Percentiles rank a stretch among this genome's conserved stretches.
Evolutionary conservation across 495 filamentous ascomycete genomes (phyloP).

Genomic region (Neurospora discreta): DNA sequence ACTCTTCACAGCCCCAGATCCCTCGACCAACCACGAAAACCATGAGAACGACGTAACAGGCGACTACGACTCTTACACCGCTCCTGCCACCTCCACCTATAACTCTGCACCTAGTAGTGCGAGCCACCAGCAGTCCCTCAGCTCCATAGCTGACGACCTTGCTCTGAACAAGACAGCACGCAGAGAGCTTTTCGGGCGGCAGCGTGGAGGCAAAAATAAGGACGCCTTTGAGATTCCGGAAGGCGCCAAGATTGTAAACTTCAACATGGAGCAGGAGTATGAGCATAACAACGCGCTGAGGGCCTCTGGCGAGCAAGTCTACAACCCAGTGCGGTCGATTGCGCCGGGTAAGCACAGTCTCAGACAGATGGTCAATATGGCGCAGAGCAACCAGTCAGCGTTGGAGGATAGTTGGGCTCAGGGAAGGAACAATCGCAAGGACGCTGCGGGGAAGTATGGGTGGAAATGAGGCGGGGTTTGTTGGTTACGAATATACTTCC

Average conservation of each 20-base stretch:
- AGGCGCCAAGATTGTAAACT: constrained; percentile 50
- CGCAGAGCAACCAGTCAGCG: constrained; percentile 65
- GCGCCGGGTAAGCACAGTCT: constrained; percentile 82
- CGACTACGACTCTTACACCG: constrained; percentile 23
- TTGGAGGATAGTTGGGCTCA: constrained; percentile 81
- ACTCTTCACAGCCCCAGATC: constrained; percentile 16
- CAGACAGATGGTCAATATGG: constrained; percentile 75
- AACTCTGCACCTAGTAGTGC: neutral
- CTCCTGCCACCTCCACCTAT: constrained; percentile 9
- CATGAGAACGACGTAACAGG: constrained; percentile 9
- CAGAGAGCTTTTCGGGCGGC: constrained; percentile 67
- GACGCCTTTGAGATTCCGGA: constrained; percentile 19
- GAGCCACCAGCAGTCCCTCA: constrained; percentile 36
- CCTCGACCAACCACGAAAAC: neutral
- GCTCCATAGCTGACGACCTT: constrained; percentile 57
- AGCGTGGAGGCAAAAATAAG: constrained; percentile 18
- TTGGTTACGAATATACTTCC: constrained; percentile 14
- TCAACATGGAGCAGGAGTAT: constrained; percentile 83
- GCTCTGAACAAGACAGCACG: constrained; percentile 62
- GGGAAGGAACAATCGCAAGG: constrained; percentile 60
- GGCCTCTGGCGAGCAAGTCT: constrained; percentile 53
- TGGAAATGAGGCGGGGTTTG: constrained; percentile 31
- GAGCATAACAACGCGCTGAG: constrained; percentile 66
- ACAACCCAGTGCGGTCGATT: constrained; percentile 75
- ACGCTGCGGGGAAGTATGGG: constrained; percentile 74